Evolutionary conservation across 1,284 basidiomycete species (phyloP).

Genomic region (Sanguinoderma infundibulare): DNA sequence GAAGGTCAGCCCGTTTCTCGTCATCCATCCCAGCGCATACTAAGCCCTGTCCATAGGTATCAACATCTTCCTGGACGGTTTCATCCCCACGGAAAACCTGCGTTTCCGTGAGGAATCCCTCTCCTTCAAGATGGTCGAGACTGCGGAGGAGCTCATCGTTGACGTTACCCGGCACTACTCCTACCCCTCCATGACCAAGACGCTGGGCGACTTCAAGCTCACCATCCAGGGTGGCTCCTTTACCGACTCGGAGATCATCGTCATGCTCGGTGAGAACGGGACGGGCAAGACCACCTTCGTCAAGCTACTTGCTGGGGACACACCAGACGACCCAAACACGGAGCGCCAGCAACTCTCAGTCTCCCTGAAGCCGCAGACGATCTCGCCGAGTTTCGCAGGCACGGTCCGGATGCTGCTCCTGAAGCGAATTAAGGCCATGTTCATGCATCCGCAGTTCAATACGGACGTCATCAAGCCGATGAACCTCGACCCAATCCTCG

Average conservation of each 20-base stretch:
- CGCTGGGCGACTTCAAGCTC: slow-evolving; percentile 91
- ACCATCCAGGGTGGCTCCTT: slow-evolving; percentile 87
- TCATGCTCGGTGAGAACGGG: slow-evolving; percentile 97
- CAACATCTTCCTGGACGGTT: slow-evolving; percentile 97
- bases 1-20: slow-evolving; percentile 67
- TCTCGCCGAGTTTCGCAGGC: slow-evolving; percentile 94
- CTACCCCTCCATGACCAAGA: slow-evolving; percentile 96
- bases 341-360: slow-evolving; percentile 83
- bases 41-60: slow-evolving; percentile 67
- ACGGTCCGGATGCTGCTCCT: slow-evolving; percentile 91
- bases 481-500: slow-evolving; percentile 90
- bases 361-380: slow-evolving; percentile 95
- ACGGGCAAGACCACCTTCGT: slow-evolving; percentile 98
- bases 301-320: slow-evolving; percentile 87
- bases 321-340: slow-evolving; percentile 86
- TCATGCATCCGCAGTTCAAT: slow-evolving; percentile 98
- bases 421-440: slow-evolving; percentile 91
- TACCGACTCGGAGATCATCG: slow-evolving; percentile 96
- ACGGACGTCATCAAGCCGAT: slow-evolving; percentile 96
- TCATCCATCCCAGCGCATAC: not conserved
- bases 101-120: slow-evolving; percentile 95
- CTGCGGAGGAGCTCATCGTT: slow-evolving; percentile 82
- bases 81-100: slow-evolving; percentile 97
- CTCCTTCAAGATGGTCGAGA: slow-evolving; percentile 96
- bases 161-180: slow-evolving; percentile 87